These are phyloP conservation scores for Bretschneidera sinensis DNA, from an alignment of 345 rosid species.

Conservation along the genomic window DNA sequence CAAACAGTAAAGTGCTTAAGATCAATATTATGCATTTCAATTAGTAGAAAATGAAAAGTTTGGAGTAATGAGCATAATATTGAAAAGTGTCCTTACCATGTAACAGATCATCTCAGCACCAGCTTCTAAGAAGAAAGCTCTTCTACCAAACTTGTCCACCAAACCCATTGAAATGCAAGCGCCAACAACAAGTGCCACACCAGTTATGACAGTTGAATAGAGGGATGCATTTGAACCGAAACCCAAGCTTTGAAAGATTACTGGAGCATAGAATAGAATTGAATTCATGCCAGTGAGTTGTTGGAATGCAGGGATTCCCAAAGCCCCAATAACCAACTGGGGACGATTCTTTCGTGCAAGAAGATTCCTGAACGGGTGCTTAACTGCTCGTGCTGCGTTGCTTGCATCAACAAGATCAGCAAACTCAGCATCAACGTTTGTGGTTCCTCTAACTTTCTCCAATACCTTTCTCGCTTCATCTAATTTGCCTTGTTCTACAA, in stretches of 20 bases:
- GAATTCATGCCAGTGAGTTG: conserved; percentile 86
- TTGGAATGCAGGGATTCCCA: conserved; percentile 77
- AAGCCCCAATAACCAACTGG: conserved; percentile 63
- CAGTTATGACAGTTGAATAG: conserved; percentile 55
- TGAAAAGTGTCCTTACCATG: conserved; percentile 44
- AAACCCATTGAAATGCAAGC: conserved; percentile 61
- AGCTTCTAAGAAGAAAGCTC: conserved; percentile 77
- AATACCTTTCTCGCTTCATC: conserved; percentile 58
- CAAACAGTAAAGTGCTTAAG: background rate
- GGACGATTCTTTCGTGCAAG: conserved; percentile 56
- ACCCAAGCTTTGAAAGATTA: conserved; percentile 79
- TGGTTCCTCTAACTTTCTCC: conserved; percentile 65
- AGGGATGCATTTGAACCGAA: conserved; percentile 68
- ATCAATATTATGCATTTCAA: background rate
- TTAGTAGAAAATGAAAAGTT: no score
- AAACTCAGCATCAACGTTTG: conserved; percentile 63
- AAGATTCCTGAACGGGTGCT: conserved; percentile 74
- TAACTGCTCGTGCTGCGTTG: conserved; percentile 50
- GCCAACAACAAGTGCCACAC: conserved; percentile 50
- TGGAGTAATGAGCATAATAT: background rate
- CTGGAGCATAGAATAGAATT: conserved; percentile 81
- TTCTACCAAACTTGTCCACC: conserved; percentile 71
- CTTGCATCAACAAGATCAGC: conserved; percentile 78
- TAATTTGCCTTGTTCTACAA: conserved; percentile 68
- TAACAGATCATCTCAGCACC: conserved; percentile 64